These are phyloP conservation scores for Paecilomyces fulvus DNA, from an alignment of 2,329 filamentous ascomycete species.

Conservation along the genomic window DNA sequence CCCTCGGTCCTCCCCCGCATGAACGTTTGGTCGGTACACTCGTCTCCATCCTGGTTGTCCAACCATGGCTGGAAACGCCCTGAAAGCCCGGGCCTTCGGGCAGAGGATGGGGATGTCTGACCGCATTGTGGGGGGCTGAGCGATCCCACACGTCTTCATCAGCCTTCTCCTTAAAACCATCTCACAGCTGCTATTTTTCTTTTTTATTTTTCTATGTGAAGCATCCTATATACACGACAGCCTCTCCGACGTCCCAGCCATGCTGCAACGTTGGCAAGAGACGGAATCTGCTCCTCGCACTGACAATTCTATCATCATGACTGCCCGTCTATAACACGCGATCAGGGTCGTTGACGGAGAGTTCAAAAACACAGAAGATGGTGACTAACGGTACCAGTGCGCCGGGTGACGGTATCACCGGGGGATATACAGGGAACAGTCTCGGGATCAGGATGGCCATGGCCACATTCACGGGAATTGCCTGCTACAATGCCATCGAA, in stretches of 20 bases:
- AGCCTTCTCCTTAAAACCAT: not conserved
- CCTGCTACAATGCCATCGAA: slow-evolving; percentile 44
- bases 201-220: not conserved
- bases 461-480: slow-evolving; percentile 38
- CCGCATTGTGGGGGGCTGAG: not conserved
- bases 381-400: slow-evolving; percentile 8
- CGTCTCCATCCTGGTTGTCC: not conserved
- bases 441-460: slow-evolving; percentile 35
- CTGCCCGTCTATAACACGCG: not conserved
- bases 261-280: not conserved
- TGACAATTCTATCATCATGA: not conserved
- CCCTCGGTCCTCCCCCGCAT: not conserved
- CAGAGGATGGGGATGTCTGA: not conserved
- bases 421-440: slow-evolving; percentile 25
- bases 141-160: not conserved
- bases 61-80: not conserved
- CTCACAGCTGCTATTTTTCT: not conserved
- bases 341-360: not conserved
- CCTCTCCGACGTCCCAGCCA: not conserved
- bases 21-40: not conserved
- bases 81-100: not conserved
- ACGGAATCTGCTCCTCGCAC: not conserved
- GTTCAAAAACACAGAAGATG: not conserved
- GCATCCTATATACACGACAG: not conserved
- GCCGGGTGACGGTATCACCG: slow-evolving; percentile 30